Conservation (phyloP, 1,139 yeast species). For the Saccharomycopsis hybrid region DNA sequence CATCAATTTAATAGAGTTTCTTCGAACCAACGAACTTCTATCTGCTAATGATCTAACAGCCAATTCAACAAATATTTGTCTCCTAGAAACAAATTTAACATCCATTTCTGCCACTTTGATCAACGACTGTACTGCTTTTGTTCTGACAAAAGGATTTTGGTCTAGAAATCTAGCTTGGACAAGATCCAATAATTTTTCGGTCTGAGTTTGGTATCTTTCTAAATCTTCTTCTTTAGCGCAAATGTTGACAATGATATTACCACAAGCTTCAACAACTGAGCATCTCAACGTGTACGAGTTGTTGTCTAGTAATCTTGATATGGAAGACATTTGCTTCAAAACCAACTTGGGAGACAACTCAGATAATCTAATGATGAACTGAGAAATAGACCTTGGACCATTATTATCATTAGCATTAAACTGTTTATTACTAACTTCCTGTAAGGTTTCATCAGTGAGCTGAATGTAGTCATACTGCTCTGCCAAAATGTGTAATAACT, state of each 20-base stretch:
- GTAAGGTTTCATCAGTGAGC: constrained; percentile 71
- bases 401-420: constrained; percentile 78
- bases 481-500: constrained; percentile 55
- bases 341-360: constrained; percentile 68
- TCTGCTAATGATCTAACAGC: constrained; percentile 81
- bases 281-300: constrained; percentile 77
- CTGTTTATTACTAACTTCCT: constrained; percentile 69
- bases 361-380: constrained; percentile 65
- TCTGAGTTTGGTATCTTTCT: constrained; percentile 46
- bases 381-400: constrained; percentile 79
- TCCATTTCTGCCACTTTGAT: constrained; percentile 58
- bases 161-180: constrained; percentile 76
- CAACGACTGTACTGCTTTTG: constrained; percentile 77
- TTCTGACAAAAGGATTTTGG: constrained; percentile 80
- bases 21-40: constrained; percentile 75
- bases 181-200: constrained; percentile 59
- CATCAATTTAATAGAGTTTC: constrained; percentile 73
- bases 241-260: constrained; percentile 60
- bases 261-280: constrained; percentile 85
- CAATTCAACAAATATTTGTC: constrained; percentile 50
- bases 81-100: constrained; percentile 54
- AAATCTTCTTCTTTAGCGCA: constrained; percentile 44
- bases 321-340: constrained; percentile 67
- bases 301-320: constrained; percentile 71
- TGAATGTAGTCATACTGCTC: constrained; percentile 62